Evolutionary conservation across 2,329 filamentous ascomycete species (phyloP).

Genomic region (Arthrobotrys megalospora): DNA sequence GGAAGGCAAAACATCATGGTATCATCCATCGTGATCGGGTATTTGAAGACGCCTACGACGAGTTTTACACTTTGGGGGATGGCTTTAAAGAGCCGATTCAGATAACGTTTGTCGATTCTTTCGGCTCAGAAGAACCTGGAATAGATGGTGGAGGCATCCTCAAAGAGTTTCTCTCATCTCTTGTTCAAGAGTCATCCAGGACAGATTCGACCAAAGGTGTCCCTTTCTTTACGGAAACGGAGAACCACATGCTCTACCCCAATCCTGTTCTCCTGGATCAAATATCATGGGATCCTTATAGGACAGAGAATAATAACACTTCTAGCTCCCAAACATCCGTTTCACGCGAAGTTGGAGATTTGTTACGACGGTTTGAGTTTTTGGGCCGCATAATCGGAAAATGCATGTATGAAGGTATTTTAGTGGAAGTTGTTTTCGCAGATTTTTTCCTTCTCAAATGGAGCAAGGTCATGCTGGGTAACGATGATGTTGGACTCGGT

Average conservation of each 20-base stretch:
- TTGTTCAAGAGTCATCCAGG: slow-evolving; percentile 86
- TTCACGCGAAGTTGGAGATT: slow-evolving; percentile 72
- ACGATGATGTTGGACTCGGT: slow-evolving; percentile 78
- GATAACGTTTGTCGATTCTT: slow-evolving; percentile 95
- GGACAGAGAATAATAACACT: slow-evolving; percentile 70
- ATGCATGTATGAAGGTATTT: slow-evolving; percentile 95
- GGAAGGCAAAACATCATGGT: slow-evolving; percentile 77
- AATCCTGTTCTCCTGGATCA: slow-evolving; percentile 85
- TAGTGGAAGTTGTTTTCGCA: slow-evolving; percentile 92
- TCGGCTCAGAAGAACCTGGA: slow-evolving; percentile 87
- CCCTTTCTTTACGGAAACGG: slow-evolving; percentile 84
- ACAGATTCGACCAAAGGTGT: slow-evolving; percentile 70
- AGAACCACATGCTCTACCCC: slow-evolving; percentile 88
- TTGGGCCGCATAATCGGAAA: slow-evolving; percentile 93
- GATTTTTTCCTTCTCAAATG: slow-evolving; percentile 97
- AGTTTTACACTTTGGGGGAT: slow-evolving; percentile 86
- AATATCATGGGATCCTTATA: slow-evolving; percentile 73
- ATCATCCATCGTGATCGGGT: slow-evolving; percentile 83
- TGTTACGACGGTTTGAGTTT: slow-evolving; percentile 87
- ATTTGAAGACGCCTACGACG: slow-evolving; percentile 86
- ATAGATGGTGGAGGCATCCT: slow-evolving; percentile 98
- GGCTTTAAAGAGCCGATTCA: slow-evolving; percentile 94
- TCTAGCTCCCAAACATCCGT: slow-evolving; percentile 69
- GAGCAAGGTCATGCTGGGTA: slow-evolving; percentile 80
- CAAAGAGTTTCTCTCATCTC: slow-evolving; percentile 93